Percentiles rank a stretch among this genome's conserved stretches.
Conservation (phyloP, 148 eudicot genomes). For the Beta vulgaris region DNA sequence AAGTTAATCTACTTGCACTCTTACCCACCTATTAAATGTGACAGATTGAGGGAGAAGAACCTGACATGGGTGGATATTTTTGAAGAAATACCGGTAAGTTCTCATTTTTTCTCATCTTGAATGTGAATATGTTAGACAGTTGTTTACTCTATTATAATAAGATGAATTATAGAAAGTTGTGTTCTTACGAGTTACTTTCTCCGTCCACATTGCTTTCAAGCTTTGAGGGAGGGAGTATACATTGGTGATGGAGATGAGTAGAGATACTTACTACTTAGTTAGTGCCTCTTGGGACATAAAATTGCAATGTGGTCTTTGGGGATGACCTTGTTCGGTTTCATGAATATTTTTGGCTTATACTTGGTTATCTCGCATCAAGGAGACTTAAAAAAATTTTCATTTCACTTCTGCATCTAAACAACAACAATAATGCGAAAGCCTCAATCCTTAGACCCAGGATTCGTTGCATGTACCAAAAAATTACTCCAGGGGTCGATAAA, state of each 20-base stretch:
- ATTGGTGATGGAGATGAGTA: not conserved
- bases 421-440: too few species aligned
- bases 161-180: not conserved
- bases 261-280: too few species aligned
- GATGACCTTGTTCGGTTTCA: not conserved
- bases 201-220: too few species aligned
- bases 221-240: not conserved
- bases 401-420: too few species aligned
- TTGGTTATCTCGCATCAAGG: too few species aligned
- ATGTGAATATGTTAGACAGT: not conserved
- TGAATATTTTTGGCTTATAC: too few species aligned
- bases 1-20: not conserved
- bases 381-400: too few species aligned
- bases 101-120: slow-evolving; percentile 1
- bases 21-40: slow-evolving; percentile 21
- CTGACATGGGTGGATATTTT: slow-evolving; percentile 94
- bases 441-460: too few species aligned
- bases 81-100: slow-evolving; percentile 94
- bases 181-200: not conserved
- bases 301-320: not conserved
- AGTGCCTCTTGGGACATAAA: not conserved
- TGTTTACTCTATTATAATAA: not conserved
- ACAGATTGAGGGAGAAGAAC: slow-evolving; percentile 94
- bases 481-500: not conserved
- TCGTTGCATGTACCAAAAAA: too few species aligned